Base-by-base conservation (phyloP, 1,139 yeast species). In the Blastobotrys arbuscula region DNA sequence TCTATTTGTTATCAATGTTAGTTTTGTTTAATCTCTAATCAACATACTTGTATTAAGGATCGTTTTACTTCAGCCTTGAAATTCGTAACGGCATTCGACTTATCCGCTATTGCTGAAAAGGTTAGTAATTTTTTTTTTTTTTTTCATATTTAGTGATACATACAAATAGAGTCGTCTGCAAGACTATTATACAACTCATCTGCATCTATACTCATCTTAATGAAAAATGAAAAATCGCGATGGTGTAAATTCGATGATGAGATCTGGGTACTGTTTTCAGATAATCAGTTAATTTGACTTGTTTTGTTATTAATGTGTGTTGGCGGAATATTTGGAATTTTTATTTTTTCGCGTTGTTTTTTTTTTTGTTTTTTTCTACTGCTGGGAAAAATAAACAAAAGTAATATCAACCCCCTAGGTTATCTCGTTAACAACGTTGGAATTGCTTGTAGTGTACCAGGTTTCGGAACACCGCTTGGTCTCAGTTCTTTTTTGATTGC, bases 31-130 rank as follows among this genome's bases (percentile, higher is more conserved):
- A 20, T 20, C 38, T 34, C 10, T 16, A 3, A 18, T 30, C 9
- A 58, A 49, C 45, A 33, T 42, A 42, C 39, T 34, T 35, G 24
- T 12, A 45, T 24, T 34, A 39, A 33, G 8, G 44, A 39, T 50
- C 81, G 72, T 61, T 86, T 86, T 38, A 85, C 83, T 58, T 80
- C 84, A 0, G 84, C 77, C 58, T 85, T 85, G 55, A 84, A 74
- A 21, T 71, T 73, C 9, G 72, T 67, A 2, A 84, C 68, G 12
- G 71, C 61, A 5, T 64, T 62, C n/a, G 72, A 56, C 57, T 78
- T 77, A 39, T 60, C 62, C 12, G 62, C 65, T 23, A 53, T 35
- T 33, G 54, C 62, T 56, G 18, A 15, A 18, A 42, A 18, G 21
- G 42, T 38, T 38, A 38, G 30, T 13, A 24, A 19, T 21, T n/a